A percentile compares a stretch with the other conserved stretches of the same genome.
Evolutionary conservation across 2,329 filamentous ascomycete species (phyloP).

Genomic region (Cladosporium sp.): DNA sequence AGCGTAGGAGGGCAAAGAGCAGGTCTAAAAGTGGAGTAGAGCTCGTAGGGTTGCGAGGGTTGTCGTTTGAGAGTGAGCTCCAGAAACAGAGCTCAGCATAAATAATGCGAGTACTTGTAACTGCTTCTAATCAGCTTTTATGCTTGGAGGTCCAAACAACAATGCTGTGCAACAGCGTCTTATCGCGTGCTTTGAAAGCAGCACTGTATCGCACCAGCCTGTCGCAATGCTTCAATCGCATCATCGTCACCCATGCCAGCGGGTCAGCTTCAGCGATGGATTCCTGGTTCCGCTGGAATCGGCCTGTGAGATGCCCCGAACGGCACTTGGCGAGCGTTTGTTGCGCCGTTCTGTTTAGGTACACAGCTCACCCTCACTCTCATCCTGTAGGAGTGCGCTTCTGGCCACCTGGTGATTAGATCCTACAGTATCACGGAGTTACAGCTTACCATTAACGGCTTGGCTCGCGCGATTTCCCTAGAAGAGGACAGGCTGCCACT

Average conservation of each 20-base stretch:
- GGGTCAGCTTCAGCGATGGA: not conserved
- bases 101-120: not conserved
- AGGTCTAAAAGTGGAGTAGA: too few relatives aligned
- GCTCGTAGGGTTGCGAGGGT: too few relatives aligned
- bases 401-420: not conserved
- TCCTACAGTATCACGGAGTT: not conserved
- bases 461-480: not conserved
- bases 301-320: not conserved
- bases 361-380: not conserved
- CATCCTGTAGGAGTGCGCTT: not conserved
- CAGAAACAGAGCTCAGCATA: too few relatives aligned
- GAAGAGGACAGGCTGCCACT: not conserved
- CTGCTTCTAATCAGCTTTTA: not conserved
- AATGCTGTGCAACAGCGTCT: not conserved
- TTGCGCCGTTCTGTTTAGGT: not conserved
- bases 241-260: not conserved
- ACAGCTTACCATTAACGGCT: not conserved
- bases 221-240: not conserved
- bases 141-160: not conserved
- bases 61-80: too few relatives aligned
- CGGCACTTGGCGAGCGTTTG: not conserved
- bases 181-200: not conserved
- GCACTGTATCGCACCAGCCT: too few relatives aligned
- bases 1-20: too few relatives aligned
- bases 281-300: not conserved